phyloP scores from a whole-genome alignment of 2,329 filamentous ascomycete species.

The Fusarium nodosum region DNA sequence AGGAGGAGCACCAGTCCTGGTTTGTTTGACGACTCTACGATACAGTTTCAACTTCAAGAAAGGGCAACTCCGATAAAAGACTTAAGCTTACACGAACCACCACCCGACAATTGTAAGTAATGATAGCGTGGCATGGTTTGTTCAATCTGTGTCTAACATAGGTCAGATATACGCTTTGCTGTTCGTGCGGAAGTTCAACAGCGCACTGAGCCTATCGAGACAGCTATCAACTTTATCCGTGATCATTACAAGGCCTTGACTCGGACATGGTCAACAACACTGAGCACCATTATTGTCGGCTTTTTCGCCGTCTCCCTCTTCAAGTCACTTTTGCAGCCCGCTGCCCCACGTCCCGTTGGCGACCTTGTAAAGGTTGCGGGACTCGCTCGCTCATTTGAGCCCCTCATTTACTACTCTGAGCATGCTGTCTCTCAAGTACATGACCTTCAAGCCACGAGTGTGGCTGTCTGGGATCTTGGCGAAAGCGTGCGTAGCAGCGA shows the following conservation, averaged over 20 bases:
- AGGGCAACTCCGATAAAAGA: conserved; percentile 47
- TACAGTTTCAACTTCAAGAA: conserved; percentile 53
- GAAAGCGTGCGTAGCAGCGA: conserved; percentile 91
- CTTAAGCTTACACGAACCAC: conserved; percentile 45
- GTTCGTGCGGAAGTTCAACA: conserved; percentile 90
- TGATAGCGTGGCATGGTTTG: conserved; percentile 18
- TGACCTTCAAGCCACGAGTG: conserved; percentile 89
- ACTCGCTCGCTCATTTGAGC: conserved; percentile 91
- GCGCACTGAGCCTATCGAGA: conserved; percentile 85
- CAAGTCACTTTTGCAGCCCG: conserved; percentile 77
- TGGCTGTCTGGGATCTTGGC: conserved; percentile 94
- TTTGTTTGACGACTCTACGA: conserved; percentile 57
- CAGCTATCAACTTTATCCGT: conserved; percentile 74
- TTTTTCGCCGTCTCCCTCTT: conserved; percentile 75
- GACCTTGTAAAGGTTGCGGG: conserved; percentile 92
- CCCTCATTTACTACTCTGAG: conserved; percentile 94
- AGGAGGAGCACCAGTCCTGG: conserved; percentile 62
- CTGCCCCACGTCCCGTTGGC: conserved; percentile 58
- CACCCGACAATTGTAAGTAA: conserved; percentile 65
- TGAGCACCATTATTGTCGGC: conserved; percentile 71
- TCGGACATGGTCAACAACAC: conserved; percentile 76
- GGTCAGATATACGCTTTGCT: conserved; percentile 85
- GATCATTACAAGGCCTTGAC: conserved; percentile 72
- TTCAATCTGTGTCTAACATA: conserved; percentile 16
- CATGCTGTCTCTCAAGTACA: conserved; percentile 88